phyloP scores from a whole-genome alignment of 306 rosid species.

The Pyrus bretschneideri region DNA sequence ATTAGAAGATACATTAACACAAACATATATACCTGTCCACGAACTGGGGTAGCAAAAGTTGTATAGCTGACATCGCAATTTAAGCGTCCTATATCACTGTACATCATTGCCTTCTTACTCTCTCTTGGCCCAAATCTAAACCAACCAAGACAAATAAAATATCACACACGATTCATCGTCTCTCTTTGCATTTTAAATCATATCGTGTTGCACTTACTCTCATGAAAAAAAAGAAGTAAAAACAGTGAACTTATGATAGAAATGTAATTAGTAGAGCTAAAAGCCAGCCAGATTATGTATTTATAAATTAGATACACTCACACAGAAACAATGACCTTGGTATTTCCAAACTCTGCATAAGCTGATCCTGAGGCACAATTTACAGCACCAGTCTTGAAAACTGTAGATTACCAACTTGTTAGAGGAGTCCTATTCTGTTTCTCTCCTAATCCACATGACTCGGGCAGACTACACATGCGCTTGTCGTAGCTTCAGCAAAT shows the following conservation, averaged over 20 bases:
- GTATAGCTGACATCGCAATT: conserved; percentile 84
- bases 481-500: not conserved
- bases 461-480: not conserved
- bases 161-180: not conserved
- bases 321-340: conserved; percentile 97
- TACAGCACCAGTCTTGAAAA: conserved; percentile 94
- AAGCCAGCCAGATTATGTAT: not conserved
- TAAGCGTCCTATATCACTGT: conserved; percentile 79
- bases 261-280: not conserved
- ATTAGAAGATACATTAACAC: not conserved
- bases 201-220: not conserved
- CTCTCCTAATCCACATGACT: not conserved
- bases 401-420: conserved; percentile 34
- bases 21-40: conserved; percentile 60
- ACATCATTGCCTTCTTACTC: conserved; percentile 95
- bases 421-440: not conserved
- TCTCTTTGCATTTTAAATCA: not conserved
- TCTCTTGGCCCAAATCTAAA: conserved; percentile 94
- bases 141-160: not conserved
- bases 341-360: conserved; percentile 88
- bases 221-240: too few relatives aligned
- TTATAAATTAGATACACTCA: conserved; percentile 38
- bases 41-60: conserved; percentile 73
- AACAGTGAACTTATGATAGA: not conserved
- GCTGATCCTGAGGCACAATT: conserved; percentile 97